Conservation (phyloP, 805 yeast species). For the Starmerella cellae region DNA sequence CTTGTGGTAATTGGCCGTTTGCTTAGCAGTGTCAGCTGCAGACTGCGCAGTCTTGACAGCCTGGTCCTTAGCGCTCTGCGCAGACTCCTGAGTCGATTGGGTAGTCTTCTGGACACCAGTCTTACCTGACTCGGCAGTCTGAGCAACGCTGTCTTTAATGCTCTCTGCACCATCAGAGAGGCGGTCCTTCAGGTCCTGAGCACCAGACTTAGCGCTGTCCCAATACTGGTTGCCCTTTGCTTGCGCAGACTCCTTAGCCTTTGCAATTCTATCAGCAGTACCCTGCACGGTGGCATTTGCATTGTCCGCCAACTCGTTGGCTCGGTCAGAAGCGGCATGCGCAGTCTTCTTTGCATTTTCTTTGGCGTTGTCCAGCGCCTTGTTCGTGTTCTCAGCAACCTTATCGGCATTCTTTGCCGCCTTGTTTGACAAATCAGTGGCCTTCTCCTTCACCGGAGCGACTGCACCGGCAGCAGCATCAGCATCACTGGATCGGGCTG, state of each 20-base stretch:
- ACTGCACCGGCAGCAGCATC: background rate
- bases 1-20: background rate
- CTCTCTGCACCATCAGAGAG: too few species aligned
- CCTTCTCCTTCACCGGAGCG: background rate
- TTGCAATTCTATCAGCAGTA: background rate
- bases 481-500: background rate
- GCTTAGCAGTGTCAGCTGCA: background rate
- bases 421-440: background rate
- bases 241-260: background rate
- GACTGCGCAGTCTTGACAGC: background rate
- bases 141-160: too few species aligned
- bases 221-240: too few species aligned
- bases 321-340: background rate
- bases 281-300: too few species aligned
- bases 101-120: too few species aligned
- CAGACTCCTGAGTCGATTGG: conserved; percentile 1
- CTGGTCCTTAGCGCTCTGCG: background rate
- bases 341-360: background rate
- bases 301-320: too few species aligned
- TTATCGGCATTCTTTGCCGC: background rate
- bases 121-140: too few species aligned
- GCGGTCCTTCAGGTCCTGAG: background rate
- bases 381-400: conserved; percentile 1
- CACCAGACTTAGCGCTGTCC: background rate
- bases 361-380: background rate